Evolutionary conservation across 495 filamentous ascomycete genomes (phyloP), one percentile per base, ranked within the genome.

Genomic region (Xylaria intraflava): DNA sequence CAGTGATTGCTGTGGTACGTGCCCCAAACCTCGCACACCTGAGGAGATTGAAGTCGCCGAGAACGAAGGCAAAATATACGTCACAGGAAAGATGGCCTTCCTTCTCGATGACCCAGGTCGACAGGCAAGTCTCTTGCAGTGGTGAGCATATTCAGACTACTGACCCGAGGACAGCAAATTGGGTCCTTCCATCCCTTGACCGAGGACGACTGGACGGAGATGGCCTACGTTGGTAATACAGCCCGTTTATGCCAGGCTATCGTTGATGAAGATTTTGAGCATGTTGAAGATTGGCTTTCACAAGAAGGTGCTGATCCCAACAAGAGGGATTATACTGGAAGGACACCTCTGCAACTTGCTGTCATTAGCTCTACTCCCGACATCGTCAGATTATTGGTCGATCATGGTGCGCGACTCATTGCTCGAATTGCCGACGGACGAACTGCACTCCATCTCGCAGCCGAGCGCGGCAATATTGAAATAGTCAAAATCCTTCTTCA

Each of bases 161-260:
- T 65, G 35, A 66, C 44, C 9, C 0, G 17, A 9, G 29, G 38
- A 27, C 40, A 75, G 67, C 58, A 69, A 66, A 79, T 79, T 46
- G 80, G 81, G 26, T 79, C 75, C 10, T 93, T 93, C 73, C 85
- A 91, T 57, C 88, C 88, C 0, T 80, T 90, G 23, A 89, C 83
- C 0, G 84, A 87, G 3, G 80, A 86, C 36, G 87, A 91, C 59
- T 94, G 88, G 85, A 90, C 87, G 6, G 83, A 86, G 62, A 80
- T 81, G 83, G 77, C 86, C 0, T 94, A 91, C 62, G 74, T 90
- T 40, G 85, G 85, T 23, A 83, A 84, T 55, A 88, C 84, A 6
- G 81, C 78, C 22, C 69, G 74, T 12, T 72, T 94, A 4, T 92
- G 86, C 61, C 81, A 89, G 57, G 85, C 85, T 0, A 92, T 94